Base-by-base conservation (phyloP, 345 rosid genomes). In the Anastatica hierochuntica region DNA sequence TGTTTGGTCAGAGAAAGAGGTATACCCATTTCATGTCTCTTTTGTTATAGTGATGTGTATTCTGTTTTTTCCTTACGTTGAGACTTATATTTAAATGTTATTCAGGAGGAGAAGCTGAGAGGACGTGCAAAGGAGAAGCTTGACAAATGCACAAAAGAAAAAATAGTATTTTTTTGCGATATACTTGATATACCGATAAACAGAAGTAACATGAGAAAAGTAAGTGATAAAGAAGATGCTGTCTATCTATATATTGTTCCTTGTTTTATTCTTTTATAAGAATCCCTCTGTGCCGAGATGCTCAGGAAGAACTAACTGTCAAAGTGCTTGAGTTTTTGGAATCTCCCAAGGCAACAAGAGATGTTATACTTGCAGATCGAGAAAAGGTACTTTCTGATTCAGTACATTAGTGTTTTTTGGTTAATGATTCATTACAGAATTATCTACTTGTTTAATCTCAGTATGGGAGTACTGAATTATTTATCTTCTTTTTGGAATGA, bases 81-180 rank as follows among this genome's bases (percentile, higher is more conserved):
- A 66, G 48, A 50, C 27, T 7, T 23, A 17, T 41, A 7, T 58
- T n/a, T 43, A 1, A 4, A 23, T 67, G n/a, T 46, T 13, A 8
- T 31, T 12, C 43, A 67, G 71, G 83, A 79, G 78, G 95, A 85
- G 64, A 92, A 85, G 69, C 98, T 81, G 39, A 88, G 78, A 46
- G 68, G 78, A 14, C 77, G 76, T 71, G 70, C 79, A 58, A 83
- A 66, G 74, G 96, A 92, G 62, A 92, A 92, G 68, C 64, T 92
- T 54, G 98, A 92, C 53, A 92, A 85, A 70, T 92, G 96, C 62
- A 72, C 78, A 30, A 92, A 88, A 74, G 97, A 92, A 56, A 92
- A 83, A 62, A 52, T 92, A 63, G 41, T 85, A 12, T 83, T 83
- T 61, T 88, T 92, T 33, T 92, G 98, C 74, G 90, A 88, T 59